Percentiles rank a stretch among this genome's conserved stretches.
phyloP scores from a whole-genome alignment of 1,284 basidiomycete species.

The Earliella scabrosa region DNA sequence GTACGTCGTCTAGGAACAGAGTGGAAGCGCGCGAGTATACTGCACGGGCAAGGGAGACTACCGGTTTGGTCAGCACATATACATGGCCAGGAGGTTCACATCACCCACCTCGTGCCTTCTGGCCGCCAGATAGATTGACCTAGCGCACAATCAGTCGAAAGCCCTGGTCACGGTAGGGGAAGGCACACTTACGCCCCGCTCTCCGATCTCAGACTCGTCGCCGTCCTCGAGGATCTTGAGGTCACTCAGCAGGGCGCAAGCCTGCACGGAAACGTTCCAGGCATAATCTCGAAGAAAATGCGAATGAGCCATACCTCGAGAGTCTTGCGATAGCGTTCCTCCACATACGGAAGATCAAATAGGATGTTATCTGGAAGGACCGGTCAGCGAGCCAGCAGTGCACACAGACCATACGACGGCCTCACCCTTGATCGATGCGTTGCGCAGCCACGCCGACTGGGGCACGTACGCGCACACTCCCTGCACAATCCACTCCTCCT shows the following conservation, averaged over 20 bases:
- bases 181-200: constrained; percentile 63
- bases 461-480: constrained; percentile 91
- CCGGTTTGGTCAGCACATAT: neutral
- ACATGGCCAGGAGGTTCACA: no score
- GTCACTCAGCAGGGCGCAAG: constrained; percentile 76
- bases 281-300: constrained; percentile 1
- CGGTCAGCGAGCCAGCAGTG: neutral
- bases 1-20: constrained; percentile 89
- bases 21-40: constrained; percentile 91
- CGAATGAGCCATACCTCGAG: constrained; percentile 51
- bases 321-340: constrained; percentile 78
- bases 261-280: constrained; percentile 28
- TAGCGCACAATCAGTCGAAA: constrained; percentile 29
- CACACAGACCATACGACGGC: neutral
- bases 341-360: constrained; percentile 84
- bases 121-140: constrained; percentile 93
- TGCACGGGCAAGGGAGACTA: constrained; percentile 87
- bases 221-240: constrained; percentile 93
- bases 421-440: constrained; percentile 86
- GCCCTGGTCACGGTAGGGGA: no score
- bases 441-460: constrained; percentile 90
- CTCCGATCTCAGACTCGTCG: constrained; percentile 91
- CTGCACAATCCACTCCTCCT: constrained; percentile 76
- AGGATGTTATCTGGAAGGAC: constrained; percentile 79
- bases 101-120: constrained; percentile 89